phyloP scores from a whole-genome alignment of 2,329 filamentous ascomycete genomes.

The Neonectria sp. region DNA sequence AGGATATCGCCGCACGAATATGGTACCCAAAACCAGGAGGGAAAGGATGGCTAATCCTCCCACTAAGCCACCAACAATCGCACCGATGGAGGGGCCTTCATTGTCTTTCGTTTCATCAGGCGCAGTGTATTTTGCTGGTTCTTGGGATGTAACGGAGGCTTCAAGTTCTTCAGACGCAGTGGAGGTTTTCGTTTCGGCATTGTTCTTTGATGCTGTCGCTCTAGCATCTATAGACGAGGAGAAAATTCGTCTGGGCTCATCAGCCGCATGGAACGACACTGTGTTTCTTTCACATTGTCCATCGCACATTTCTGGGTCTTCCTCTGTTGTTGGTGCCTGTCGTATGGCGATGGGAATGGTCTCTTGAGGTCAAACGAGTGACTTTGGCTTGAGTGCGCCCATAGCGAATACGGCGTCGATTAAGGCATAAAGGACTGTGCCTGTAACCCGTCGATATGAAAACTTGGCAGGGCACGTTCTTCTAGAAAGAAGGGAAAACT shows the following conservation, averaged over 20 bases:
- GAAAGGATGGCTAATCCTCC: not conserved
- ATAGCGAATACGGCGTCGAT: not conserved
- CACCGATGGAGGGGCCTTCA: not conserved
- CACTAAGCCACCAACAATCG: not conserved
- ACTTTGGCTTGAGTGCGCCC: not conserved
- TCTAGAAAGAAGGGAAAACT: not conserved
- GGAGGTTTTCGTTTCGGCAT: not conserved
- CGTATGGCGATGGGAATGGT: not conserved
- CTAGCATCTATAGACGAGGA: not conserved
- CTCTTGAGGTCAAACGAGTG: not conserved
- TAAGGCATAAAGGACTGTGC: not conserved
- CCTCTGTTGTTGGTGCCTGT: not conserved
- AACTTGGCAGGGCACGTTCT: not conserved
- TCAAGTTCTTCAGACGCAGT: not conserved
- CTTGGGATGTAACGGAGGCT: no score
- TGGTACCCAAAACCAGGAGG: not conserved
- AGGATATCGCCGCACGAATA: not conserved
- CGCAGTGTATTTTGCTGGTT: not conserved
- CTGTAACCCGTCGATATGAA: not conserved
- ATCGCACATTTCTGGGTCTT: not conserved
- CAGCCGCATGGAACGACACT: not conserved
- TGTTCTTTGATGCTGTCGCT: no score
- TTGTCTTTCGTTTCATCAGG: not conserved
- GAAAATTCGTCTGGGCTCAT: not conserved
- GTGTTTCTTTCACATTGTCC: not conserved